Conservation (phyloP, 116 monocot genomes). For the Dioscorea cayenensis region DNA sequence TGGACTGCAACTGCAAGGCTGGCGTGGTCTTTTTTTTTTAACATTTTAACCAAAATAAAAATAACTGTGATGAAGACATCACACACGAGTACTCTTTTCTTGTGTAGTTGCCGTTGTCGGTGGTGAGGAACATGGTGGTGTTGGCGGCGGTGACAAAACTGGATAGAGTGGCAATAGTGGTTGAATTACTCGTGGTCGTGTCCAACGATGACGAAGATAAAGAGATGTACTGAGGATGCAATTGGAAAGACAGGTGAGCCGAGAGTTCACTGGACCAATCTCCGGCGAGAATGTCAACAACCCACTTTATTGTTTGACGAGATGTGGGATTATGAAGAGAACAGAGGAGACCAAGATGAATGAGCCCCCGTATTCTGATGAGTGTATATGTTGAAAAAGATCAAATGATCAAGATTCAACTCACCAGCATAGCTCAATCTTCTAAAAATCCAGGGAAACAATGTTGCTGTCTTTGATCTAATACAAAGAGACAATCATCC, state of each 20-base stretch:
- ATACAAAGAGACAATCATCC: too few species aligned
- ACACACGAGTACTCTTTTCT: neutral
- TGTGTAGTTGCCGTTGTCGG: constrained; percentile 15
- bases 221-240: constrained; percentile 58
- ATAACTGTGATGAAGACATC: neutral
- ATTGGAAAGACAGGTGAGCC: constrained; percentile 53
- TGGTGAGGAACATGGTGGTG: constrained; percentile 46
- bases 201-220: constrained; percentile 40
- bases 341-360: constrained; percentile 85
- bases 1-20: too few species aligned
- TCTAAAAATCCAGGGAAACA: too few species aligned
- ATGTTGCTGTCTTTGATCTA: too few species aligned
- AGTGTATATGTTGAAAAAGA: too few species aligned
- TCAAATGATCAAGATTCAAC: too few species aligned
- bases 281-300: constrained; percentile 42
- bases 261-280: constrained; percentile 41
- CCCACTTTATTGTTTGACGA: constrained; percentile 88
- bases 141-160: constrained; percentile 26
- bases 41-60: too few species aligned
- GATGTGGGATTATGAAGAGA: constrained; percentile 53
- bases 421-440: too few species aligned
- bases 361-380: constrained; percentile 36
- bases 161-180: constrained; percentile 9
- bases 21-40: too few species aligned
- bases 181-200: constrained; percentile 1